Evolutionary conservation across 345 rosid species (phyloP), one percentile per base, ranked within the genome.

Genomic region (Populus tremula): DNA sequence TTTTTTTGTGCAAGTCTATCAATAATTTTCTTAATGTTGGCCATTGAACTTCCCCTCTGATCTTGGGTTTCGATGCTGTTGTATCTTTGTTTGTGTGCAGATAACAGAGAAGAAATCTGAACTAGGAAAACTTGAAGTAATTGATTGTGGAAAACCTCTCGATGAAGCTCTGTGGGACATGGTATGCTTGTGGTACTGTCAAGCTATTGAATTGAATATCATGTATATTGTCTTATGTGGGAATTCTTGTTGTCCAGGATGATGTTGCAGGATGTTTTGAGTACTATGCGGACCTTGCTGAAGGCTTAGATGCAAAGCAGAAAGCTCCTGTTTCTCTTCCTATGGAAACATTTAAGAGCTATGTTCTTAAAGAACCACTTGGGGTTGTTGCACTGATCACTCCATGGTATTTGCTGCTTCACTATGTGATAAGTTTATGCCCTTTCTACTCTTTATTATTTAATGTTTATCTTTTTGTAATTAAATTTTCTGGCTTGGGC

Each of bases 201-300:
- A 33, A 18, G 29, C 73, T 59, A 14, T 43, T 23, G 33, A 8
- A 74, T 62, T 39, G 33, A 49, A 21, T 73, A 33, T 76, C 73
- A n/a, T 71, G 70, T 27, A 16, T 49, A 50, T 61, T 78, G 43
- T 72, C 79, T 76, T 45, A 82, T 36, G 27, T 74, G 75, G 61
- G 74, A 71, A 82, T 43, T 76, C n/a, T 70, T 89, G 73, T 81
- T 72, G 50, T 82, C 13, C 87, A 96, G 98, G 99, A 96, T 83
- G 98, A 96, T 89, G 98, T 94, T 74, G 95, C 98, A 68, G 97
- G 89, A 43, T 96, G 99, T 84, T 96, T 96, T 64, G 97, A 94
- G 80, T 96, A 91, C 78, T 94, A 90, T 71, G 99, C 99, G 61
- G 97, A 90, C 79, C 92, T 96, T 73, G 99, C 99, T 75, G 97